Conservation (phyloP, 1,139 yeast species). For the Yamadazyma conglobata region DNA sequence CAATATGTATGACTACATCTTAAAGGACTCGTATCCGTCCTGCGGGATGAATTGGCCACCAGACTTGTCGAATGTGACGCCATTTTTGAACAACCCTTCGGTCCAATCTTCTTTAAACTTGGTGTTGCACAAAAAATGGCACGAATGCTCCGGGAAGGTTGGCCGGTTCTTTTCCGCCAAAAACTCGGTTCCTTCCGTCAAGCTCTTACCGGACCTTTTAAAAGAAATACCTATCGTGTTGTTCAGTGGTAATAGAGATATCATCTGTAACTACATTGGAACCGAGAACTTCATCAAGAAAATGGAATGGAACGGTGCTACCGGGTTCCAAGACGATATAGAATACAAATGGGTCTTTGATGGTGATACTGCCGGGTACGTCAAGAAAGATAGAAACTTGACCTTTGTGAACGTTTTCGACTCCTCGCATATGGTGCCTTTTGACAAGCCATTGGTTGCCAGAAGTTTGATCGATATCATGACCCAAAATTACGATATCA, state of each 20-base stretch:
- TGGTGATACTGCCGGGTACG: constrained; percentile 46
- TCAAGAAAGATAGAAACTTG: constrained; percentile 61
- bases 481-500: constrained; percentile 29
- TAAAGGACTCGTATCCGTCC: constrained; percentile 70
- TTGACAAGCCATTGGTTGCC: constrained; percentile 68
- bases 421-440: constrained; percentile 95
- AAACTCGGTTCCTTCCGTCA: constrained; percentile 57
- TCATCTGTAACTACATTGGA: constrained; percentile 83
- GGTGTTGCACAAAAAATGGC: constrained; percentile 51
- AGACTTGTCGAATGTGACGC: constrained; percentile 54
- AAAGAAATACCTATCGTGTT: constrained; percentile 61
- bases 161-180: constrained; percentile 48
- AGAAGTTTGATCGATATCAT: constrained; percentile 64
- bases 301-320: constrained; percentile 64
- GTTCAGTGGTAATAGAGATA: constrained; percentile 85
- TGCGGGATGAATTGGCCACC: constrained; percentile 98
- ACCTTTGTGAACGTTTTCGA: constrained; percentile 73
- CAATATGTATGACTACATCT: constrained; percentile 78
- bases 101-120: constrained; percentile 63
- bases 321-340: constrained; percentile 48
- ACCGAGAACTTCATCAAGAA: constrained; percentile 62
- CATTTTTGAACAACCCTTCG: constrained; percentile 54
- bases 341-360: constrained; percentile 52
- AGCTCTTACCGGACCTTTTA: constrained; percentile 62
- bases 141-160: constrained; percentile 70